Percentiles rank a stretch among this genome's conserved stretches.
phyloP scores from a whole-genome alignment of 148 eudicot genomes.

The Amaranthus palmeri region DNA sequence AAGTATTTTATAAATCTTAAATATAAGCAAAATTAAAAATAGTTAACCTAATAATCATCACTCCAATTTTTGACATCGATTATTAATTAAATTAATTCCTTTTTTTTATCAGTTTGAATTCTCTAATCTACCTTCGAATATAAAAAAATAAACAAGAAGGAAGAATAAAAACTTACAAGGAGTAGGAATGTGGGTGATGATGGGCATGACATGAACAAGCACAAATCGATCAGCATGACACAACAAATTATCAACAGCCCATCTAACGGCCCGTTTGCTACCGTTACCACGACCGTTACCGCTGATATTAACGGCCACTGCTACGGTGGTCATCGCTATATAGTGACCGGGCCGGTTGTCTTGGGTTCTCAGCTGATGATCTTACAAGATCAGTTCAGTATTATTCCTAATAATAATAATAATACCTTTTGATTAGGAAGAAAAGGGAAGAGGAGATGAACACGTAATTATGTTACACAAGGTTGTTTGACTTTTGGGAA shows the following conservation, averaged over 20 bases:
- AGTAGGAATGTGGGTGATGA: constrained; percentile 52
- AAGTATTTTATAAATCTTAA: no score
- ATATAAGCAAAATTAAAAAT: no score
- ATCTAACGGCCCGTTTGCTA: constrained; percentile 61
- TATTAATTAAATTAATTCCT: no score
- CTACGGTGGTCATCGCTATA: constrained; percentile 38
- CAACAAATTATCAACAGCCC: constrained; percentile 64
- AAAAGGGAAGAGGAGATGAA: neutral
- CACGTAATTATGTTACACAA: constrained; percentile 9
- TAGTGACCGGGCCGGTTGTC: neutral
- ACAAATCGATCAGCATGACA: constrained; percentile 45
- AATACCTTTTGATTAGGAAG: neutral
- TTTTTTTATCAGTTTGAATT: no score
- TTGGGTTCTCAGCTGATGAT: neutral
- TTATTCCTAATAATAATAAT: neutral
- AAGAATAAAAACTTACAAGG: constrained; percentile 35
- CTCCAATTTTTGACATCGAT: no score
- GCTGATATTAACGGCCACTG: constrained; percentile 62
- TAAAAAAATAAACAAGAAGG: neutral
- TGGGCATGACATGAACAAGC: constrained; percentile 63
- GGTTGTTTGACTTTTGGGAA: constrained; percentile 8
- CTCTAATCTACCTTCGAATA: no score
- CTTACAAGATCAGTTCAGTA: neutral
- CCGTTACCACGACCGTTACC: constrained; percentile 50
- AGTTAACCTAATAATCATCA: no score